Percentiles rank a stretch among this genome's conserved stretches.
phyloP scores from a whole-genome alignment of 176 grass and related monocot species.

The Triticum urartu region DNA sequence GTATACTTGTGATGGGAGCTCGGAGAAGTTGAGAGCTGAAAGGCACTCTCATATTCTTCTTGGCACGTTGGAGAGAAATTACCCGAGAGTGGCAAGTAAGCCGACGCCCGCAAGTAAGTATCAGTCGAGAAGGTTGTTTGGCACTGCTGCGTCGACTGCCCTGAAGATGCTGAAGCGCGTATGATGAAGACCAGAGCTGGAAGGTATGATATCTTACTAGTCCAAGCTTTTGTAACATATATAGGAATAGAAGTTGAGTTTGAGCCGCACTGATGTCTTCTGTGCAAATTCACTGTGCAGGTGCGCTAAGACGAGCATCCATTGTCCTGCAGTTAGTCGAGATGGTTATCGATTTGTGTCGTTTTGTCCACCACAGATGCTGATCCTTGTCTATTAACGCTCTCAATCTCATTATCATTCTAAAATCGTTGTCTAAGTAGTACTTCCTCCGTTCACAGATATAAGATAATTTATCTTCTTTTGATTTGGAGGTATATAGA shows the following conservation, averaged over 20 bases:
- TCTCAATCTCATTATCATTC: too few relatives aligned
- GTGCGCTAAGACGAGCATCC: not conserved
- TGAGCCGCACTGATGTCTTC: not conserved
- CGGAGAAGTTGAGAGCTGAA: not conserved
- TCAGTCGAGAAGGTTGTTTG: not conserved
- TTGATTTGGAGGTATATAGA: too few relatives aligned
- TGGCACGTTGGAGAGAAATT: not conserved
- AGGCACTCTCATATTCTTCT: not conserved
- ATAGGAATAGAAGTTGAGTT: too few relatives aligned
- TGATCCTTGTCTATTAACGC: too few relatives aligned
- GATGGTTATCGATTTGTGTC: not conserved
- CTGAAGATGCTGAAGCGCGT: not conserved
- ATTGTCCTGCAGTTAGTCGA: not conserved
- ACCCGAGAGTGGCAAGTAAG: not conserved
- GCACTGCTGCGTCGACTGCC: not conserved
- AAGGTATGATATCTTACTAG: not conserved
- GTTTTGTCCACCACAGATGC: not conserved
- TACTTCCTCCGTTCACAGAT: too few relatives aligned
- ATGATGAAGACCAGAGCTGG: not conserved
- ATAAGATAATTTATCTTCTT: too few relatives aligned
- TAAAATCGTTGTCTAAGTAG: too few relatives aligned
- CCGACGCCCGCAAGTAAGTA: not conserved
- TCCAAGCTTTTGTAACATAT: not conserved
- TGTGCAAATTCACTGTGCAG: not conserved
- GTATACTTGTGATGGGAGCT: not conserved